Percentiles rank a stretch among this genome's conserved stretches.
These are phyloP conservation scores for Stevia rebaudiana DNA, from an alignment of 140 eudicot species.

Conservation along the genomic window DNA sequence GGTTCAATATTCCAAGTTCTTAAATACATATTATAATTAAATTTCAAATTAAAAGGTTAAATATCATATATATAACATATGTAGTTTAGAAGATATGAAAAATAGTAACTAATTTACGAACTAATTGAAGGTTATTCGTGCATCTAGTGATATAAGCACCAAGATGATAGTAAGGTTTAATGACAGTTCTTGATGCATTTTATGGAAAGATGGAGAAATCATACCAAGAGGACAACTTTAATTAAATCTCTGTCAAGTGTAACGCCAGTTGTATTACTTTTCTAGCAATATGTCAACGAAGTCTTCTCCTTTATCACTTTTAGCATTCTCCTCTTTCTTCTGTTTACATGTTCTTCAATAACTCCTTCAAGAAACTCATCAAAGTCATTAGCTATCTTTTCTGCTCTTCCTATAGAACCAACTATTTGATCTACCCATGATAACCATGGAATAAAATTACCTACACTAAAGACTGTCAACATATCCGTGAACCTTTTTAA, in stretches of 20 bases:
- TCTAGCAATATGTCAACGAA: conserved; percentile 4
- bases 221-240: background rate
- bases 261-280: background rate
- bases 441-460: conserved; percentile 10
- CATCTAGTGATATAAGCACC: no score
- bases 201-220: no score
- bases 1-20: no score
- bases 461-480: background rate
- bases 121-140: no score
- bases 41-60: no score
- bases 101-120: no score
- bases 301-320: background rate
- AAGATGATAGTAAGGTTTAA: no score
- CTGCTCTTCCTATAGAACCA: background rate
- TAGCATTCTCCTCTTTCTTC: background rate
- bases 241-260: background rate
- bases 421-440: conserved; percentile 2
- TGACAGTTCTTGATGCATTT: no score
- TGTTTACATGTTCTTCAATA: conserved; percentile 7
- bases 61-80: no score
- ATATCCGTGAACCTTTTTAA: background rate
- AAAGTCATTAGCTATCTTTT: conserved; percentile 1
- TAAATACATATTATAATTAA: no score
- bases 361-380: conserved; percentile 6
- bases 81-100: no score